Base-by-base conservation (phyloP, 257 asterid species). In the Solanum chaucha region DNA sequence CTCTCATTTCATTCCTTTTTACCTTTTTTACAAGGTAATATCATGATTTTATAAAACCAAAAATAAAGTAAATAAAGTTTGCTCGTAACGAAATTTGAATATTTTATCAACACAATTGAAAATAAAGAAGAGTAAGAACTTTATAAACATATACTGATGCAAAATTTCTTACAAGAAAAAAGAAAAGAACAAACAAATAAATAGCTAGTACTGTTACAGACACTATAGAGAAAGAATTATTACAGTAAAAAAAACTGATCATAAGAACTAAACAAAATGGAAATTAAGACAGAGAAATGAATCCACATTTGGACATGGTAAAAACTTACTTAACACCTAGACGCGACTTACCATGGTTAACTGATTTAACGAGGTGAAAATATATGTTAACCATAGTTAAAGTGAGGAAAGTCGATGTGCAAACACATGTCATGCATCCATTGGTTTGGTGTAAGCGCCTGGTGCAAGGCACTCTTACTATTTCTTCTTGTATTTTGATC, bases 221-320 rank as follows among this genome's bases (percentile, higher is more conserved):
- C 82, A 87, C 40, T 36, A 51, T 19, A 68, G 41, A 90, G 74
- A 87, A 46, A 84, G 86, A 85, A 72, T 91, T 90, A 92, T 89
- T 92, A 92, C 85, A 40, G 72, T 41, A 22, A 77, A 68, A 77
- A 6, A 77, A 48, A 74, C 58, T 36, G 55, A 85, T 40, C 8
- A 41, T 51, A 59, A 85, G 83, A 46, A 61, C 41, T 30, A 44
- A 14, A 82, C 35, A 85, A 41, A 24, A 77, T 35, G 2, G 73
- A 85, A 20, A 74, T 73, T 70, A 35, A 65, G 72, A 48, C 72
- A 34, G 30, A 34, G 30, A 51, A 32, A 38, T 64, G 34, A 78
- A 78, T 26, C 38, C 36, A 24, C 35, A 41, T 24, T 28, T 22
- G 58, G 68, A 5, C 48, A 19, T 35, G 48, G 15, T 35, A 73